These are phyloP conservation scores for Lunularia cruciata DNA, from an alignment of 225 moss, liverwort and hornwort species.

Conservation along the genomic window DNA sequence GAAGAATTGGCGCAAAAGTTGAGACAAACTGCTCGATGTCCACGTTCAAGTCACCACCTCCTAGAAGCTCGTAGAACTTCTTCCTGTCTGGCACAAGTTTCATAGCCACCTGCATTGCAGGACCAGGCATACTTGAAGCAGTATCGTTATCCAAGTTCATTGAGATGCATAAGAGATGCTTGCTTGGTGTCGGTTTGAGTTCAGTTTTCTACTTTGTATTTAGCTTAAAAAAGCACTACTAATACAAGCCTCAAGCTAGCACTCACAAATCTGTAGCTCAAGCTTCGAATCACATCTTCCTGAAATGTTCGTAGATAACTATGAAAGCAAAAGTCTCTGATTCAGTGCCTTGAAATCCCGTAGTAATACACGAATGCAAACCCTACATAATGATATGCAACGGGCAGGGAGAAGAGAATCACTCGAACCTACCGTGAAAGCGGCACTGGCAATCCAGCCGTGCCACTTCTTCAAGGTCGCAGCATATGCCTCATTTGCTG, in stretches of 20 bases:
- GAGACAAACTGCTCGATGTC: constrained; percentile 80
- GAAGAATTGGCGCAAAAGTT: constrained; percentile 68
- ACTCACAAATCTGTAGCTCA: no score
- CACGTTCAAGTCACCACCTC: constrained; percentile 61
- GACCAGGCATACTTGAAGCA: background rate
- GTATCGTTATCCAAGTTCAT: background rate
- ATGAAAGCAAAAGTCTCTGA: no score
- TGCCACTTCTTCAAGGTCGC: constrained; percentile 80
- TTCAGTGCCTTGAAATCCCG: no score
- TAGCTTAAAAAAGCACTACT: no score
- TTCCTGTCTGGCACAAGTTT: constrained; percentile 82
- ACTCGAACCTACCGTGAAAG: constrained; percentile 74
- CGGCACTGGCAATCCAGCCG: constrained; percentile 97
- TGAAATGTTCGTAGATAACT: no score
- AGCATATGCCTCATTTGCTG: constrained; percentile 70
- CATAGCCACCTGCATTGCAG: constrained; percentile 70
- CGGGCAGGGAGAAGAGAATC: no score
- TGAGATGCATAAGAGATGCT: no score
- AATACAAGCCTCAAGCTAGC: no score
- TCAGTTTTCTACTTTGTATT: background rate
- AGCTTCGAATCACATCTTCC: no score
- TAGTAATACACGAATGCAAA: no score
- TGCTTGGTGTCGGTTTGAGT: background rate
- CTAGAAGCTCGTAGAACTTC: constrained; percentile 75
- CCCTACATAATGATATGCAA: no score